phyloP scores from a whole-genome alignment of 2,329 filamentous ascomycete species.

The Pseudogymnoascus pannorum region DNA sequence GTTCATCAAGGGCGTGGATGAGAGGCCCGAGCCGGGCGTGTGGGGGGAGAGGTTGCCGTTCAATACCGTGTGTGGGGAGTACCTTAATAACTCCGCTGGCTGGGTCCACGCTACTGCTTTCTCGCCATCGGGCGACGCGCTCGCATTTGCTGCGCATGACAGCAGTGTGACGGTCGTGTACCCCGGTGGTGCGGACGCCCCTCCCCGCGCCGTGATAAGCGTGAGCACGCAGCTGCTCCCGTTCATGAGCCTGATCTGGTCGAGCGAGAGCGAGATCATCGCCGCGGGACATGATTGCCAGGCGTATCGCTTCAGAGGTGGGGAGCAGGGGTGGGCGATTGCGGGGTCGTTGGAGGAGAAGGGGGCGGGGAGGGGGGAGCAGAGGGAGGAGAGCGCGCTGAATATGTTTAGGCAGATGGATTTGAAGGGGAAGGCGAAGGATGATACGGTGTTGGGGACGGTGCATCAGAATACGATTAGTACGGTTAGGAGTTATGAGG shows the following conservation, averaged over 20 bases:
- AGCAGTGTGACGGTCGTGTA: slow-evolving; percentile 97
- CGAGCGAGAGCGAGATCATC: slow-evolving; percentile 83
- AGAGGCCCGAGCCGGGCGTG: slow-evolving; percentile 72
- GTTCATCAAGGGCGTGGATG: slow-evolving; percentile 93
- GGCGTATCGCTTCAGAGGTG: slow-evolving; percentile 80
- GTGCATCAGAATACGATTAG: slow-evolving; percentile 95
- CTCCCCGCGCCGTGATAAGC: slow-evolving; percentile 82
- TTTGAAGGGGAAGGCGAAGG: slow-evolving; percentile 83
- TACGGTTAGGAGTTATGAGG: slow-evolving; percentile 71
- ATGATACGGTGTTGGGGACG: slow-evolving; percentile 91
- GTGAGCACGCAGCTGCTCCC: slow-evolving; percentile 85
- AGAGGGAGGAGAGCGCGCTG: slow-evolving; percentile 81
- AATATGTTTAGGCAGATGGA: slow-evolving; percentile 99
- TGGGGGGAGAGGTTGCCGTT: slow-evolving; percentile 97
- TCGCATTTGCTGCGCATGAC: slow-evolving; percentile 92
- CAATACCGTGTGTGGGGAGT: slow-evolving; percentile 97
- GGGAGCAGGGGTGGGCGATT: slow-evolving; percentile 74
- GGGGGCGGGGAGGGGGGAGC: slow-evolving; percentile 40
- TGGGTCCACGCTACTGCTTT: slow-evolving; percentile 95
- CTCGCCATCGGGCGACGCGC: slow-evolving; percentile 83
- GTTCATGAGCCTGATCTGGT: slow-evolving; percentile 91
- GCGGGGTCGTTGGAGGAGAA: slow-evolving; percentile 69
- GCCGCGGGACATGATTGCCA: slow-evolving; percentile 88
- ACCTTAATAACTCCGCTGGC: slow-evolving; percentile 87
- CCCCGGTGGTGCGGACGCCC: slow-evolving; percentile 81